Evolutionary conservation across 805 yeast genomes (phyloP), one percentile per base, ranked within the genome.

Genomic region (Metschnikowia sp.): DNA sequence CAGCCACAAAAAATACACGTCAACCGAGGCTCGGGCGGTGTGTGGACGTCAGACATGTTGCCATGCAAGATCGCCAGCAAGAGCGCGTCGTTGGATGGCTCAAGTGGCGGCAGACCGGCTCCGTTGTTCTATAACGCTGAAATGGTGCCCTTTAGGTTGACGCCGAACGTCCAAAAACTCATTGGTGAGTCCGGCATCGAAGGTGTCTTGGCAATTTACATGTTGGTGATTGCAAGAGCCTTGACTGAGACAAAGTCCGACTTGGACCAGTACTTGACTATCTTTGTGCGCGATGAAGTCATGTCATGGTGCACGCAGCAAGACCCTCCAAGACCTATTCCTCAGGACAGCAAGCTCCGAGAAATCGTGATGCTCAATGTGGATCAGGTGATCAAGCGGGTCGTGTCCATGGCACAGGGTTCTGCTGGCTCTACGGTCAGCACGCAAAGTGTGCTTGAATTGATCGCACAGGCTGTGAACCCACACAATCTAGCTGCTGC

Each of bases 141-240:
- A 63, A 82, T 90, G 53, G 97, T 94, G 42, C 98, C 99, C 39
- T 94, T 94, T 77, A 78, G 99, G 61, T 76, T 94, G 60, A 92
- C 99, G 6, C 99, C 99, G 18, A 94, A 95, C 62, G 80, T 95
- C 47, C 99, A 94, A 65, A 84, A 85, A 54, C 75, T 94, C 61
- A 89, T 94, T 71, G 98, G 99, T 41, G 96, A 91, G 50, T 82
- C 91, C n/a, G 88, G 90, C 5, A 70, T 90, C 58, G 99, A 94
- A 66, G 99, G 99, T 42, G 76, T 95, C 13, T 80, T 90, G 53
- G 83, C 97, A 2, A 89, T 89, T 49, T 82, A 90, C 56, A 74
- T 94, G 40, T 81, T 91, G 75, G 78, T 83, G 22, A 88, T 92
- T 61, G 94, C 97, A 0, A 81, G 88, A 60, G 91, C 96, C 5